phyloP scores from a whole-genome alignment of 1,139 yeast species.

The Suhomyces panamericanus region DNA sequence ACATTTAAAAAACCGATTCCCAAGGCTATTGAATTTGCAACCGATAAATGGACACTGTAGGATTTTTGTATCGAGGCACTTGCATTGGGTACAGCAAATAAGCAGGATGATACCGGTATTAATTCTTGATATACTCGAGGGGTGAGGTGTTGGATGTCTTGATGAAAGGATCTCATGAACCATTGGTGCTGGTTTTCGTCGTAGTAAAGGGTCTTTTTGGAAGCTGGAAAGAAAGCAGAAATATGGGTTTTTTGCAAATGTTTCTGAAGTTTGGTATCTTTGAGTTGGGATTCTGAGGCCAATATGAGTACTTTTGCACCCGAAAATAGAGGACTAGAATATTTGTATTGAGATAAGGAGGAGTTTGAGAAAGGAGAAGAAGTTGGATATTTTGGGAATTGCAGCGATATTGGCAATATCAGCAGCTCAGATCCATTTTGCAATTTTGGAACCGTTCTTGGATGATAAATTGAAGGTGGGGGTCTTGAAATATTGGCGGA shows the following conservation, averaged over 20 bases:
- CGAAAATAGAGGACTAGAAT: neutral
- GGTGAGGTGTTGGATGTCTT: neutral
- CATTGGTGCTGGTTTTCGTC: slow-evolving; percentile 18
- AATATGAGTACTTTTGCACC: neutral
- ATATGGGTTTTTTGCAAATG: slow-evolving; percentile 12
- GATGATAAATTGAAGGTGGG: no score
- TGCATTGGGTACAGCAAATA: slow-evolving; percentile 5
- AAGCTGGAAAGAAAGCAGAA: slow-evolving; percentile 15
- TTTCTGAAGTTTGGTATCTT: neutral
- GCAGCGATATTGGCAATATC: no score
- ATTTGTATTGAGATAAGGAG: no score
- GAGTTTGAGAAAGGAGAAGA: neutral
- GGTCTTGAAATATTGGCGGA: no score
- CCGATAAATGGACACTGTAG: slow-evolving; percentile 4
- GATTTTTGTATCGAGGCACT: slow-evolving; percentile 4
- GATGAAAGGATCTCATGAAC: slow-evolving; percentile 12
- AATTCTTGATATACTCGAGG: neutral
- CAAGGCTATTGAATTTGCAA: neutral
- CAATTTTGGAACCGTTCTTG: no score
- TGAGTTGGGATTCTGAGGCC: neutral
- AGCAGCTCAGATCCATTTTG: no score
- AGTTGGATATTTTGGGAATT: no score
- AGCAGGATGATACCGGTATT: slow-evolving; percentile 11
- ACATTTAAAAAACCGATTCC: neutral
- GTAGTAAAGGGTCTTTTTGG: slow-evolving; percentile 18